Evolutionary conservation across 2,329 filamentous ascomycete genomes (phyloP).

Genomic region (Phaeosphaeria sp.): DNA sequence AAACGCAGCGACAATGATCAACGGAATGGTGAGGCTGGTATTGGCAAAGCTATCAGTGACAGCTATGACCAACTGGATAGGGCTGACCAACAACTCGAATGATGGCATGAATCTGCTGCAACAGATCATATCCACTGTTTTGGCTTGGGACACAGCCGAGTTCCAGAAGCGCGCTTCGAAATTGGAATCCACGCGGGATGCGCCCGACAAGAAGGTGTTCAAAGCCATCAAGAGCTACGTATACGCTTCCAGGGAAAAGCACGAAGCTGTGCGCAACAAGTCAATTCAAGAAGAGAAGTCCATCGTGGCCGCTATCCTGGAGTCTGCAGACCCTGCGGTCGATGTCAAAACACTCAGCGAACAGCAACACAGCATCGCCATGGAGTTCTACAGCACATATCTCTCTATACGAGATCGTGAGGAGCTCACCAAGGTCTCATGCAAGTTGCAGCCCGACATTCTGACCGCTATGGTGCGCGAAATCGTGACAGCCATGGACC

Average conservation of each 20-base stretch:
- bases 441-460: slow-evolving; percentile 72
- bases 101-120: slow-evolving; percentile 85
- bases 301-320: slow-evolving; percentile 72
- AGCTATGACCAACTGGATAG: slow-evolving; percentile 80
- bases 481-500: slow-evolving; percentile 72
- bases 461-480: slow-evolving; percentile 74
- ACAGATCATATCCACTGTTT: slow-evolving; percentile 74
- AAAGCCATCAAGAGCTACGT: slow-evolving; percentile 67
- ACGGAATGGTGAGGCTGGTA: slow-evolving; percentile 73
- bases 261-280: slow-evolving; percentile 64
- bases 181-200: slow-evolving; percentile 68
- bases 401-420: slow-evolving; percentile 77
- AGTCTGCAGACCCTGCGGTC: slow-evolving; percentile 54
- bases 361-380: slow-evolving; percentile 67
- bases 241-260: slow-evolving; percentile 60
- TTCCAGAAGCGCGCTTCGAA: slow-evolving; percentile 70
- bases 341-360: slow-evolving; percentile 59
- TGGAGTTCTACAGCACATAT: slow-evolving; percentile 74
- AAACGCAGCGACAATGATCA: slow-evolving; percentile 84
- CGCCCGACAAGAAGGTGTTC: slow-evolving; percentile 67
- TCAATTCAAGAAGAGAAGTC: slow-evolving; percentile 65
- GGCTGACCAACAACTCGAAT: slow-evolving; percentile 72
- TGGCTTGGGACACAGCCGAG: slow-evolving; percentile 75
- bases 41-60: slow-evolving; percentile 80
- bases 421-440: slow-evolving; percentile 70